Percentiles rank a stretch among this genome's conserved stretches.
Evolutionary conservation across 108 stramenopile species (phyloP).

Genomic region (Nitzschia sp.): DNA sequence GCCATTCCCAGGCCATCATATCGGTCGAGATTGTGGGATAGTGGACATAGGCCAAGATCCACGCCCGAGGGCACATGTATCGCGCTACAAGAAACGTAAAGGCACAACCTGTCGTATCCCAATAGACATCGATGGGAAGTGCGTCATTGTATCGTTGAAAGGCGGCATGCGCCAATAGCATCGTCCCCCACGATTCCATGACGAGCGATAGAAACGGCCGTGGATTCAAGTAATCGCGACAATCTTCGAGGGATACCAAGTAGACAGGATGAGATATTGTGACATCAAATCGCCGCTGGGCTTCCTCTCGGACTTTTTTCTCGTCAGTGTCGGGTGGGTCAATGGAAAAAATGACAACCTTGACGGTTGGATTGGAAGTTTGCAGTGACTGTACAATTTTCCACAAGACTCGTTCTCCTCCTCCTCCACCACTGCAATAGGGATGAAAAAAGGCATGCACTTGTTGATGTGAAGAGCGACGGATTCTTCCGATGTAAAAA

Average conservation of each 20-base stretch:
- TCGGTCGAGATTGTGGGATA: conserved; percentile 98
- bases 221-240: conserved; percentile 22
- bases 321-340: conserved; percentile 53
- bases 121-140: conserved; percentile 77
- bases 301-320: conserved; percentile 27
- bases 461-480: not conserved
- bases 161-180: conserved; percentile 73
- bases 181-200: conserved; percentile 85
- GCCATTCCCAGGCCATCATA: conserved; percentile 92
- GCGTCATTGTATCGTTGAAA: conserved; percentile 24
- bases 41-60: conserved; percentile 92
- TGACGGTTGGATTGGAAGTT: conserved; percentile 19
- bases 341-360: conserved; percentile 85
- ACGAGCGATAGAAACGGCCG: conserved; percentile 76
- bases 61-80: conserved; percentile 44
- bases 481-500: not conserved
- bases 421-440: conserved; percentile 87
- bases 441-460: conserved; percentile 86
- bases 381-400: conserved; percentile 83
- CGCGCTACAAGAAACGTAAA: conserved; percentile 90
- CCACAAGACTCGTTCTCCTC: conserved; percentile 99
- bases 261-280: conserved; percentile 24
- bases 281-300: conserved; percentile 32
- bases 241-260: conserved; percentile 33
- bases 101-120: conserved; percentile 96